These are phyloP conservation scores for Pseudonitzschia multistriata DNA, from an alignment of 108 stramenopile genomes.

Conservation along the genomic window DNA sequence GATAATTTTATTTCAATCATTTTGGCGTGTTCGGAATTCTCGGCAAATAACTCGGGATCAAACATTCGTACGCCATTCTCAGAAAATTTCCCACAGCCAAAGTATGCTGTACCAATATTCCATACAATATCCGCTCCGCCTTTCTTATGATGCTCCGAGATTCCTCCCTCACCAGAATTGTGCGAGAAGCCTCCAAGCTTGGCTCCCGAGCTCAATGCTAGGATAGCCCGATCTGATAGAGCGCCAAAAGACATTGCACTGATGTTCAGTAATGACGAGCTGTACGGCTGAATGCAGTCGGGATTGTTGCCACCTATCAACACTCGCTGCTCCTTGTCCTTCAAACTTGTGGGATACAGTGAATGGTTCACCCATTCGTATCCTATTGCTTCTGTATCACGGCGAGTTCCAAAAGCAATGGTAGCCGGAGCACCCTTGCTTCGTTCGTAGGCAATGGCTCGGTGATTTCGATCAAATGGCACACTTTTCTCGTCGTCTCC, in stretches of 20 bases:
- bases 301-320: conserved; percentile 51
- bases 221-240: conserved; percentile 72
- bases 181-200: conserved; percentile 80
- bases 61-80: conserved; percentile 54
- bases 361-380: conserved; percentile 88
- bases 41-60: conserved; percentile 56
- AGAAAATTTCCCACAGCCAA: conserved; percentile 70
- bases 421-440: conserved; percentile 60
- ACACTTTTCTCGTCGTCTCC: conserved; percentile 58
- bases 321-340: conserved; percentile 31
- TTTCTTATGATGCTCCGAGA: conserved; percentile 55
- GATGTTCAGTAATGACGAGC: conserved; percentile 72
- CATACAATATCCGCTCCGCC: conserved; percentile 85
- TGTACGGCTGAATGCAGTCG: conserved; percentile 63
- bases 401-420: conserved; percentile 67
- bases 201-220: conserved; percentile 76
- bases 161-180: conserved; percentile 91
- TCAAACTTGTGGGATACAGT: conserved; percentile 16
- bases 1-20: conserved; percentile 91
- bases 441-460: conserved; percentile 74
- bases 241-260: conserved; percentile 90
- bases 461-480: conserved; percentile 65
- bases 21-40: conserved; percentile 49
- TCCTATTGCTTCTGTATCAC: conserved; percentile 44
- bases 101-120: conserved; percentile 92